These are phyloP conservation scores for Ogataea chonburiensis DNA, from an alignment of 805 yeast genomes.

Conservation along the genomic window DNA sequence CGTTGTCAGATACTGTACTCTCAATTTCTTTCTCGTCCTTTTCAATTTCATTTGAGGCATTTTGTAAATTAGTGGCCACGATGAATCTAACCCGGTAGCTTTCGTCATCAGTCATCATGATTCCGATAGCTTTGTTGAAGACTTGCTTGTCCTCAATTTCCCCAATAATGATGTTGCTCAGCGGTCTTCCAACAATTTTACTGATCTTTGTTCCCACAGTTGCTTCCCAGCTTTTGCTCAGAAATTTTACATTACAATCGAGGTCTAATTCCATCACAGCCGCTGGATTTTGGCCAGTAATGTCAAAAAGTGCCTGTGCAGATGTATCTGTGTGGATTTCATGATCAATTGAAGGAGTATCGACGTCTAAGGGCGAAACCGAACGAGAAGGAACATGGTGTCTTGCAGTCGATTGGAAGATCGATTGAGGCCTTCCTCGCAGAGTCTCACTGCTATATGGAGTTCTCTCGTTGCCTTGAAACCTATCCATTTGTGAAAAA, in stretches of 20 bases:
- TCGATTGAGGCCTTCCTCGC: slow-evolving; percentile 6
- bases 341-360: slow-evolving; percentile 16
- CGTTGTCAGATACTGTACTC: slow-evolving; percentile 21
- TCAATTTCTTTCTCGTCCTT: neutral
- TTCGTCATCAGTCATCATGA: slow-evolving; percentile 70
- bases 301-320: slow-evolving; percentile 49
- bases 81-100: slow-evolving; percentile 76
- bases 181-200: slow-evolving; percentile 55
- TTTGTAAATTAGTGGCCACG: slow-evolving; percentile 37
- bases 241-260: slow-evolving; percentile 72
- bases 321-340: slow-evolving; percentile 13
- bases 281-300: slow-evolving; percentile 69
- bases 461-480: neutral
- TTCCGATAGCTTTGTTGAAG: slow-evolving; percentile 65
- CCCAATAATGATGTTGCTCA: slow-evolving; percentile 66
- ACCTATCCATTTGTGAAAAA: slow-evolving; percentile 3
- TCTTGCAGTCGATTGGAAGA: slow-evolving; percentile 10
- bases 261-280: slow-evolving; percentile 82
- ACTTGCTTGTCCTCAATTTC: slow-evolving; percentile 61
- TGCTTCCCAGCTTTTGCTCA: slow-evolving; percentile 75
- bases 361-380: slow-evolving; percentile 21
- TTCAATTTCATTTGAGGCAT: slow-evolving; percentile 2
- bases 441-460: neutral
- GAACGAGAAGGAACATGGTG: slow-evolving; percentile 20
- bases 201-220: slow-evolving; percentile 66